Conservation (phyloP, 2,329 filamentous ascomycete species). For the Xylariaceae sp. region DNA sequence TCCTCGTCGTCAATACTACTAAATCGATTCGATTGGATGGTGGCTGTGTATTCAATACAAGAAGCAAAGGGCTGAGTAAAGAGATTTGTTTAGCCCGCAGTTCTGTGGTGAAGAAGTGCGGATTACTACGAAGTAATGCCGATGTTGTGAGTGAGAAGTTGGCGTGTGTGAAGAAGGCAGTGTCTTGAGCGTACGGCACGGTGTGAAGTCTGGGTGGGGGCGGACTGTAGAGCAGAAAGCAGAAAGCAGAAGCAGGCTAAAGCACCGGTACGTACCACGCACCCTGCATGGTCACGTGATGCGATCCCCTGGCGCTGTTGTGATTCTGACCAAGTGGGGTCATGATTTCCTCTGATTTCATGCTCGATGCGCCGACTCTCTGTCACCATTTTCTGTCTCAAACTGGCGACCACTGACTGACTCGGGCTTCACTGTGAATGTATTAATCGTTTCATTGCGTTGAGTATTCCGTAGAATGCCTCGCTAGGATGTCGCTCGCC, state of each 20-base stretch:
- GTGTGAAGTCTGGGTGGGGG: no score
- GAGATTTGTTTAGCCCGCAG: neutral
- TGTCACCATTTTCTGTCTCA: constrained; percentile 13
- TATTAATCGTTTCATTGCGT: constrained; percentile 13
- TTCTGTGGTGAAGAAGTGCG: no score
- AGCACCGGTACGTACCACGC: neutral
- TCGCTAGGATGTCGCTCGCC: constrained; percentile 1
- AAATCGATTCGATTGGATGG: neutral
- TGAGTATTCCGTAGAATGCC: constrained; percentile 6
- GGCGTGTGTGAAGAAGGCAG: no score
- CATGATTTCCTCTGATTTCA: constrained; percentile 6
- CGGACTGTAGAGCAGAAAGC: neutral
- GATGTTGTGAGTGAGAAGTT: no score
- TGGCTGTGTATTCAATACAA: neutral
- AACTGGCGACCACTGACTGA: constrained; percentile 12
- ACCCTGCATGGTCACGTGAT: constrained; percentile 18
- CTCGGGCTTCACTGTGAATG: constrained; percentile 3
- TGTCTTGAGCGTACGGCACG: no score
- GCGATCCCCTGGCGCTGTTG: neutral
- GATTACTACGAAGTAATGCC: no score
- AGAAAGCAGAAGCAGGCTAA: neutral
- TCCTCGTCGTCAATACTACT: neutral
- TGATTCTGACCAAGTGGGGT: constrained; percentile 7
- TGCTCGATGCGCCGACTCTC: constrained; percentile 12
- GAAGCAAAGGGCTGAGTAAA: neutral